These are phyloP conservation scores for Cryptococcus deneoformans DNA, from an alignment of 1,284 basidiomycete genomes.

Conservation along the genomic window DNA sequence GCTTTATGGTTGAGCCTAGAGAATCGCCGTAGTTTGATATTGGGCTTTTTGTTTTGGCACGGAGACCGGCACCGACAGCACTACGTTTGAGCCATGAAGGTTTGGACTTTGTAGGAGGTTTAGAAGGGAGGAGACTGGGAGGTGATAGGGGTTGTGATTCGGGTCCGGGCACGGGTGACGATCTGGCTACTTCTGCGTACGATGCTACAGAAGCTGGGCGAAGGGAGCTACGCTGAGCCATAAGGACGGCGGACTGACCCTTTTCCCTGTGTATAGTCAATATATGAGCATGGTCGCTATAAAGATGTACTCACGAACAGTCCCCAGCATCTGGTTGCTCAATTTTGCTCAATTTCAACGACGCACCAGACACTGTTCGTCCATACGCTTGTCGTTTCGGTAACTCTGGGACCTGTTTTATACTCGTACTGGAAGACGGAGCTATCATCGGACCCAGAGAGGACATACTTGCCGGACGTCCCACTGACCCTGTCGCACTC, in stretches of 20 bases:
- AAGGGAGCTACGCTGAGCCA: slow-evolving; percentile 27
- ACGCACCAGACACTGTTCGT: too few relatives aligned
- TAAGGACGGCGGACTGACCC: slow-evolving; percentile 20
- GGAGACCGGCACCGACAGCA: slow-evolving; percentile 27
- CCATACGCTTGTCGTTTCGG: slow-evolving; percentile 4
- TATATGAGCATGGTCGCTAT: neutral
- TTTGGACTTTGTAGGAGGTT: slow-evolving; percentile 31
- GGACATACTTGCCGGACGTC: too few relatives aligned
- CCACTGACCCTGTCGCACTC: too few relatives aligned
- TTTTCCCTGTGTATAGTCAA: neutral
- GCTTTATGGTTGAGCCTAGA: slow-evolving; percentile 16
- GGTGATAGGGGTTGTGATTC: slow-evolving; percentile 15
- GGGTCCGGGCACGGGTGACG: neutral
- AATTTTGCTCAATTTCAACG: neutral
- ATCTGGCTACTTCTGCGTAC: slow-evolving; percentile 19
- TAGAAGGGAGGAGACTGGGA: slow-evolving; percentile 11
- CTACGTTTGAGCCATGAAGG: slow-evolving; percentile 42
- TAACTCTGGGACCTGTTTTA: slow-evolving; percentile 2
- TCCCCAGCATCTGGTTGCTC: neutral
- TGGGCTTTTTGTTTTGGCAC: slow-evolving; percentile 38
- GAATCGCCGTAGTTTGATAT: slow-evolving; percentile 16
- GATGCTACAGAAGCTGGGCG: slow-evolving; percentile 20
- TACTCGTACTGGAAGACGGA: slow-evolving; percentile 7
- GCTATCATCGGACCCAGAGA: neutral
- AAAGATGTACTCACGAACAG: neutral